Evolutionary conservation across 2,329 filamentous ascomycete species (phyloP), one percentile per base, ranked within the genome.

Genomic region (Fusarium tricinctum): DNA sequence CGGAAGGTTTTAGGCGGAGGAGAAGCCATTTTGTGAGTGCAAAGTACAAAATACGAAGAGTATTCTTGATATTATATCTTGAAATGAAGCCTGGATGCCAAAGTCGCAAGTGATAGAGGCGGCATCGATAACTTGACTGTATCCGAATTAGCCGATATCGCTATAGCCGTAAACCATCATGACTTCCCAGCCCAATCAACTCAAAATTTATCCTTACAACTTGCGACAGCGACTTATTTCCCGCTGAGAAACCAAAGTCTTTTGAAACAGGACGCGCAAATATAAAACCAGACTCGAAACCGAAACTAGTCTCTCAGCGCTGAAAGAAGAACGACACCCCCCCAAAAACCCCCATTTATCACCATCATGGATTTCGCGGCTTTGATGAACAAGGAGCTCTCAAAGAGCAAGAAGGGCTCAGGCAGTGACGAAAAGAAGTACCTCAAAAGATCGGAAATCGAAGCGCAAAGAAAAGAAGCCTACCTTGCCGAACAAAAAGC

Each of bases 331-430:
- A 15, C 33, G 20, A 23, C 17, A 30, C 12, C 19, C 30, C 14
- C 17, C 26, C 14, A 6, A 4, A 54, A 54, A 38, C 49, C 23
- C 17, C 12, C 7, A 47, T 40, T 20, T 23, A 40, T 30, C 12
- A 66, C 76, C 30, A 84, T 65, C 71, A 99, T 99, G 96, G 94
- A 99, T 80, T 99, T 99, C 83, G 94, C 94, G 64, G 88, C 93
- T 35, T 84, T 99, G 47, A 97, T 99, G 93, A 89, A 92, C 75
- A 92, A 93, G 77, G 94, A 97, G 80, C 96, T 99, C 75, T 89
- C 92, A 74, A 97, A 96, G 79, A 85, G 90, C 71, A 93, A 93
- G 79, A 81, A 86, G 55, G 70, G 81, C 42, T 70, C 81, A 38
- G 71, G 81, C 52, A 67, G 79, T 35, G 78, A 81, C 17, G 74